phyloP scores from a whole-genome alignment of 2,329 filamentous ascomycete genomes.

The Sporothrix pseudoabietina region DNA sequence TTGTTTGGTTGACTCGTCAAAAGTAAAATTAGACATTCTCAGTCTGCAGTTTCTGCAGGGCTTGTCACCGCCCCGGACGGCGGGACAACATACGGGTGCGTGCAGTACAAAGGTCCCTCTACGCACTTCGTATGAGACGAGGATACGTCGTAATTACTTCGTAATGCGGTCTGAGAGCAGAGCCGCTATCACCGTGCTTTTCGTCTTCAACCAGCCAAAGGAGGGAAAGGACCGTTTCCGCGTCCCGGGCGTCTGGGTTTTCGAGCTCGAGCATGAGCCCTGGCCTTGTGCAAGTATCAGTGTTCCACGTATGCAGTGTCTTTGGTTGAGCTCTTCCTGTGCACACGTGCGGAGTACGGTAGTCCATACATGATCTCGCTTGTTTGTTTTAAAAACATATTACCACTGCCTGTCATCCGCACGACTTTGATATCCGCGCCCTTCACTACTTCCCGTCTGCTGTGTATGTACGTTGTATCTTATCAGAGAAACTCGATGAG shows the following conservation, averaged over 20 bases:
- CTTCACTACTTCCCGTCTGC: neutral
- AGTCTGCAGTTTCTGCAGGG: constrained; percentile 9
- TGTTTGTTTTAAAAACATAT: neutral
- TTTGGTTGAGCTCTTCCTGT: neutral
- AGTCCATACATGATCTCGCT: neutral
- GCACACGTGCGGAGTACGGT: neutral
- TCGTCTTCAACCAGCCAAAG: neutral
- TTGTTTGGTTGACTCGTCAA: neutral
- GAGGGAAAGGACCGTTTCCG: neutral
- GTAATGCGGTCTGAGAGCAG: constrained; percentile 9
- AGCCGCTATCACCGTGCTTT: constrained; percentile 7
- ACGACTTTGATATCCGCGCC: neutral
- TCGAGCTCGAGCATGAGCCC: neutral
- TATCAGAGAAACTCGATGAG: neutral
- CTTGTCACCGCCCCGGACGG: constrained; percentile 2
- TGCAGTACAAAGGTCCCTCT: neutral
- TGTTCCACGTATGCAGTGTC: neutral
- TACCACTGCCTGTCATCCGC: neutral
- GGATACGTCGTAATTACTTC: neutral
- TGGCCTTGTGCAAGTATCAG: constrained; percentile 6
- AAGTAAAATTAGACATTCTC: constrained; percentile 3
- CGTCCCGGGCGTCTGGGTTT: neutral
- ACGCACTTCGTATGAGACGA: neutral
- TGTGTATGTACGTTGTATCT: too few relatives aligned
- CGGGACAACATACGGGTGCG: neutral